A percentile compares a stretch with the other conserved stretches of the same genome.
phyloP scores from a whole-genome alignment of 106 monocot species.

The Apostasia ramifera region DNA sequence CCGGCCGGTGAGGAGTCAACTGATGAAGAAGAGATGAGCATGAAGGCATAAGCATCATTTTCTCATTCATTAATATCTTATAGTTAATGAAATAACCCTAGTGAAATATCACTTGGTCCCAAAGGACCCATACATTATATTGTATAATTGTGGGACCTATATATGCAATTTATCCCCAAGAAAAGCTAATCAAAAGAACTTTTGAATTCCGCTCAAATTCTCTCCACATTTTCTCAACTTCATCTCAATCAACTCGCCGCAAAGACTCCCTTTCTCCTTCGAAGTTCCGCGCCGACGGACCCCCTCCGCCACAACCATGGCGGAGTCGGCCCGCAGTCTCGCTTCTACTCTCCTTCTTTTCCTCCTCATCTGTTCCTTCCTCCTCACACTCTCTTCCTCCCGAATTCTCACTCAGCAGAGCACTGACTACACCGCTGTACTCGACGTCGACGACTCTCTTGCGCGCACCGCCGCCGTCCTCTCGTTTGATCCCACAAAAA shows the following conservation, averaged over 20 bases:
- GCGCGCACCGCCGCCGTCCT: constrained; percentile 8
- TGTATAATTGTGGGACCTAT: too few relatives aligned
- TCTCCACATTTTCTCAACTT: not conserved
- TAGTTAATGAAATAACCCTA: too few relatives aligned
- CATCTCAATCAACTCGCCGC: not conserved
- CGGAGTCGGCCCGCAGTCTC: not conserved
- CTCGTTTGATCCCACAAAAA: constrained; percentile 15
- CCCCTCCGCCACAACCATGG: constrained; percentile 11
- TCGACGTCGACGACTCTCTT: constrained; percentile 37
- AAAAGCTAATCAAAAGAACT: too few relatives aligned
- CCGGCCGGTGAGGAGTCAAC: too few relatives aligned
- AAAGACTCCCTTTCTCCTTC: not conserved
- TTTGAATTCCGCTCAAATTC: too few relatives aligned
- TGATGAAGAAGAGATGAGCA: too few relatives aligned
- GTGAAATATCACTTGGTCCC: too few relatives aligned
- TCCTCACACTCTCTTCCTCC: constrained; percentile 1
- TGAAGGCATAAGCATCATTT: too few relatives aligned
- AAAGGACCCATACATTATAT: too few relatives aligned
- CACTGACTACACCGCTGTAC: constrained; percentile 9
- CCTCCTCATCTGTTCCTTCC: constrained; percentile 8
- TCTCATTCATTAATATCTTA: too few relatives aligned
- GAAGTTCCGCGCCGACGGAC: not conserved
- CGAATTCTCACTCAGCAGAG: not conserved
- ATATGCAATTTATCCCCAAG: too few relatives aligned
- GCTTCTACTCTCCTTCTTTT: not conserved